phyloP scores from a whole-genome alignment of 352 stramenopile species.

The Pythium plurisporium region DNA sequence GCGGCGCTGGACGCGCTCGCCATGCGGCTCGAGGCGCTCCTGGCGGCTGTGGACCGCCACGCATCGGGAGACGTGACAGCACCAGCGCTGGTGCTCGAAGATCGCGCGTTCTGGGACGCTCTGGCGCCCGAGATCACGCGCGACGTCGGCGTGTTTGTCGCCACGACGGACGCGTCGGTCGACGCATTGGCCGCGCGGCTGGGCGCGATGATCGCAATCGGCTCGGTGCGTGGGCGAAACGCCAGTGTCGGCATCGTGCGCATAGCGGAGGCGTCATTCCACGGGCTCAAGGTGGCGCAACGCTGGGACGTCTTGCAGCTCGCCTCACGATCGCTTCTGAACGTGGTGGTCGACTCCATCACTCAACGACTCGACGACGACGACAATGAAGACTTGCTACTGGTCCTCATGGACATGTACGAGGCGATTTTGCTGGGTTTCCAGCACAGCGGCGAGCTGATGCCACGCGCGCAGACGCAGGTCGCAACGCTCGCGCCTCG shows the following conservation, averaged over 20 bases:
- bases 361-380: constrained; percentile 28
- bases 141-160: constrained; percentile 60
- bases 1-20: constrained; percentile 13
- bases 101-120: constrained; percentile 51
- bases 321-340: constrained; percentile 35
- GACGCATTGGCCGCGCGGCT: constrained; percentile 35
- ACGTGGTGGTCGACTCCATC: constrained; percentile 30
- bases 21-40: constrained; percentile 8
- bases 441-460: constrained; percentile 69
- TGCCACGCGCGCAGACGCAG: constrained; percentile 35
- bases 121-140: constrained; percentile 32
- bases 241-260: constrained; percentile 36
- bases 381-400: constrained; percentile 13
- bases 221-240: not conserved
- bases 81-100: constrained; percentile 27
- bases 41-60: constrained; percentile 10
- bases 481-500: constrained; percentile 40
- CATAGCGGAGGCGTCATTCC: constrained; percentile 52
- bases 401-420: constrained; percentile 40
- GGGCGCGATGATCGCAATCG: constrained; percentile 28
- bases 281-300: constrained; percentile 69
- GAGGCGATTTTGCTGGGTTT: constrained; percentile 63
- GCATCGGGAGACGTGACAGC: not conserved
- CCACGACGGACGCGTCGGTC: constrained; percentile 37
- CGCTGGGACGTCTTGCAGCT: constrained; percentile 55